A percentile compares a stretch with the other conserved stretches of the same genome.
phyloP scores from a whole-genome alignment of 495 filamentous ascomycete genomes.

The Umbilicaria muhlenbergii region DNA sequence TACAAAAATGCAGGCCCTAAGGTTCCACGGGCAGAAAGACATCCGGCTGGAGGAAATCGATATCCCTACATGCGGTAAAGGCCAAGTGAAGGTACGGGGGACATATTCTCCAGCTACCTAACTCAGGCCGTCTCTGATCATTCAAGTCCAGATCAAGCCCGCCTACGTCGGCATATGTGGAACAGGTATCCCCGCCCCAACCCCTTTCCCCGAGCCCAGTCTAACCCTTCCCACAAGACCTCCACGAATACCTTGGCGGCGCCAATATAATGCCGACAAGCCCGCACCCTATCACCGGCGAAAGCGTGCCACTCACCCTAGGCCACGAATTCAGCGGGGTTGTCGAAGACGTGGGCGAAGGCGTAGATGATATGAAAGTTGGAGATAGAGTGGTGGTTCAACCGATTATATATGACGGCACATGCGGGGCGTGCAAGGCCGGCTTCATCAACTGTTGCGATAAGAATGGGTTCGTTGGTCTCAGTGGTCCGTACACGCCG shows the following conservation, averaged over 20 bases:
- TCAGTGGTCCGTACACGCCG: constrained; percentile 25
- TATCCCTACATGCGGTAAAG: constrained; percentile 22
- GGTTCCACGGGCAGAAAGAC: constrained; percentile 26
- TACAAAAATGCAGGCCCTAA: constrained; percentile 26
- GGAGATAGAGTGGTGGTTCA: constrained; percentile 42
- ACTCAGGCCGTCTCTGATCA: background rate
- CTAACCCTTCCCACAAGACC: too few species aligned
- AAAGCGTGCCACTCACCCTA: constrained; percentile 37
- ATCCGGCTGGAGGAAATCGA: constrained; percentile 26
- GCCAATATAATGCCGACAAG: constrained; percentile 36
- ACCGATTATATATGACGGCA: constrained; percentile 43
- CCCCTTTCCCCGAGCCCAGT: background rate
- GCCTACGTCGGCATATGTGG: constrained; percentile 45
- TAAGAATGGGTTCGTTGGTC: constrained; percentile 42
- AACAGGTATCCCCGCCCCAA: constrained; percentile 20
- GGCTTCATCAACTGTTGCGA: constrained; percentile 40
- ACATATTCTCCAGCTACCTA: too few species aligned
- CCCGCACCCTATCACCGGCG: constrained; percentile 39
- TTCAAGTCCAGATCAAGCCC: constrained; percentile 26
- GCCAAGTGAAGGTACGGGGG: constrained; percentile 24
- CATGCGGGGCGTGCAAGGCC: constrained; percentile 33
- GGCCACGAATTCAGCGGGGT: constrained; percentile 49
- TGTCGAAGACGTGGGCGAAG: constrained; percentile 40
- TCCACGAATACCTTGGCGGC: constrained; percentile 45
- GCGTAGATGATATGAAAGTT: constrained; percentile 30